Conservation (phyloP, 2,329 filamentous ascomycete species). For the Hymenoscyphus albidus region DNA sequence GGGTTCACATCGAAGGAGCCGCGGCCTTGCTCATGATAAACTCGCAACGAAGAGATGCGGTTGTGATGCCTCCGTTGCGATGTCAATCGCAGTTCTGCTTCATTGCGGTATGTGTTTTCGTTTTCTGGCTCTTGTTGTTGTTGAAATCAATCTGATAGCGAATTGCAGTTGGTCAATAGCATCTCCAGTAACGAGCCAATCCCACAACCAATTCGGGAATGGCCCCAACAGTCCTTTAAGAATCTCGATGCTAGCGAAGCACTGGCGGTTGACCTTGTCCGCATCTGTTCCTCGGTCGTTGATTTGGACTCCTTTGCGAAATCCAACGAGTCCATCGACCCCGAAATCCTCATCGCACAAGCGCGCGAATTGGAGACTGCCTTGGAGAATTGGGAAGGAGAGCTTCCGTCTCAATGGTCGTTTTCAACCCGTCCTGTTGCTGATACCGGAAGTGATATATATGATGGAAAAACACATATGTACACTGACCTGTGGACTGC, state of each 20-base stretch:
- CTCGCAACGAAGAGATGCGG: neutral
- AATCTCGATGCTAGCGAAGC: conserved; percentile 7
- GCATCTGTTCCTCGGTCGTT: conserved; percentile 18
- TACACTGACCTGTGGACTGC: conserved; percentile 28
- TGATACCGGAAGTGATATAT: conserved; percentile 12
- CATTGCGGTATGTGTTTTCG: conserved; percentile 14
- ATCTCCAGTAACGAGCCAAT: conserved; percentile 15
- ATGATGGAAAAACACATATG: conserved; percentile 18
- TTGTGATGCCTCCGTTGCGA: conserved; percentile 3
- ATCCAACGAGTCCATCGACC: conserved; percentile 5
- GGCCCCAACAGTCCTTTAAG: conserved; percentile 3
- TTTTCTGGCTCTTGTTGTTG: neutral
- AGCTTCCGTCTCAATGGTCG: conserved; percentile 22
- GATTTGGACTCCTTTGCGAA: conserved; percentile 18
- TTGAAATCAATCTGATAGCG: neutral
- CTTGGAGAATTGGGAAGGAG: conserved; percentile 21
- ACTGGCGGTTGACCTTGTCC: conserved; percentile 14
- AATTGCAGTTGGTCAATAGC: conserved; percentile 19
- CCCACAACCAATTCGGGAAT: conserved; percentile 12
- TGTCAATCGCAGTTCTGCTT: conserved; percentile 24
- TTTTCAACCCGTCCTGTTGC: conserved; percentile 7
- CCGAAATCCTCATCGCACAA: conserved; percentile 11
- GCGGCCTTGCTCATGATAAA: conserved; percentile 21
- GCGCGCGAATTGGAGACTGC: conserved; percentile 19
- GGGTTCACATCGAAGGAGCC: conserved; percentile 25